Evolutionary conservation across 2,329 filamentous ascomycete genomes (phyloP).

Genomic region (Apiospora pterosperma): DNA sequence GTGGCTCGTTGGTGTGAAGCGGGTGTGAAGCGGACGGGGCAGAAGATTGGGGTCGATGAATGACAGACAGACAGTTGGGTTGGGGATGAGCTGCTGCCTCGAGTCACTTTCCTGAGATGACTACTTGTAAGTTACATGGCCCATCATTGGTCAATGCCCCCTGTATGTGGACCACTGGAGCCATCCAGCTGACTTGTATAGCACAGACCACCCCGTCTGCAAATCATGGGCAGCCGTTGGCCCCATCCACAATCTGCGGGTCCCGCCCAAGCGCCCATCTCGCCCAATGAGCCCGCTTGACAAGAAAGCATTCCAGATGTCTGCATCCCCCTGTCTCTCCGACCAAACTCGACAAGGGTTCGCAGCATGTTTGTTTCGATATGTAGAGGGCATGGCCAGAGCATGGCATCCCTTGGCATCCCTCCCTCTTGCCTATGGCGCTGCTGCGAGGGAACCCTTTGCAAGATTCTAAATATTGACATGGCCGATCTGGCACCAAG

Average conservation of each 20-base stretch:
- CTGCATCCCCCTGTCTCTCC: neutral
- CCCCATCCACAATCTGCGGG: conserved; percentile 15
- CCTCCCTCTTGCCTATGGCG: neutral
- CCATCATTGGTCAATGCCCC: neutral
- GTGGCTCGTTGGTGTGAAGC: neutral
- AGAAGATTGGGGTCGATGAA: neutral
- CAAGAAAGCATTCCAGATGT: neutral
- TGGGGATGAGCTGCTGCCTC: neutral
- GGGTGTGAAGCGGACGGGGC: neutral
- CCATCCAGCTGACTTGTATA: conserved; percentile 32
- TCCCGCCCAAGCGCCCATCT: conserved; percentile 20
- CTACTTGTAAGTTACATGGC: conserved; percentile 3
- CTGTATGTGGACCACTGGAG: neutral
- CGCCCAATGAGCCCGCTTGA: conserved; percentile 6
- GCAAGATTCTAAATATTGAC: neutral
- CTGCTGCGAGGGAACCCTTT: neutral
- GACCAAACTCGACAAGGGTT: neutral
- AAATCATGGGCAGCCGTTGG: conserved; percentile 29
- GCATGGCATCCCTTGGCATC: neutral
- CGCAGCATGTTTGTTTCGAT: neutral
- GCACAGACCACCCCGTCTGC: conserved; percentile 28
- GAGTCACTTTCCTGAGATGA: neutral
- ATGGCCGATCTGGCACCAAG: neutral
- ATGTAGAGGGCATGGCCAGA: neutral
- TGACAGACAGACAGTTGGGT: neutral